phyloP scores from a whole-genome alignment of 352 stramenopile species.

The Phytophthora ohioensis region DNA sequence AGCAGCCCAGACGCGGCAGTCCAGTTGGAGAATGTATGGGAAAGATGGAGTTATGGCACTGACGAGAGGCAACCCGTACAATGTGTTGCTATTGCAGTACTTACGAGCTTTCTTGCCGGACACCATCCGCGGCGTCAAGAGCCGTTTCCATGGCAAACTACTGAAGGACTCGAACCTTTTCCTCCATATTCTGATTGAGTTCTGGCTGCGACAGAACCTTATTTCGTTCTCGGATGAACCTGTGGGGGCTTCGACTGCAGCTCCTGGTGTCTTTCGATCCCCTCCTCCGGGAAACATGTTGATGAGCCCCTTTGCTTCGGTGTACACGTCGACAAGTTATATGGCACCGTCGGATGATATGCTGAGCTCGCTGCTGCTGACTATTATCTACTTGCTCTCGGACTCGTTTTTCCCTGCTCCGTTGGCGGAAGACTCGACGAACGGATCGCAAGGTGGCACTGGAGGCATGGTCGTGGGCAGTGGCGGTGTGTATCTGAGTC shows the following conservation, averaged over 20 bases:
- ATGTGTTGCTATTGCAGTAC: slow-evolving; percentile 86
- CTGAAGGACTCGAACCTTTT: slow-evolving; percentile 85
- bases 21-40: slow-evolving; percentile 79
- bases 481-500: slow-evolving; percentile 73
- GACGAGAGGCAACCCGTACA: slow-evolving; percentile 83
- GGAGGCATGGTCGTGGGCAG: slow-evolving; percentile 40
- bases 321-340: slow-evolving; percentile 86
- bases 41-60: slow-evolving; percentile 71
- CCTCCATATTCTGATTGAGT: slow-evolving; percentile 87
- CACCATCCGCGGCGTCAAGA: slow-evolving; percentile 63
- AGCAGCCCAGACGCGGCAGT: slow-evolving; percentile 60
- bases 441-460: slow-evolving; percentile 27
- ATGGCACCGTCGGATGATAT: slow-evolving; percentile 88
- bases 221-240: slow-evolving; percentile 84
- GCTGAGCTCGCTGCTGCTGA: slow-evolving; percentile 81
- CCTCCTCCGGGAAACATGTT: slow-evolving; percentile 41
- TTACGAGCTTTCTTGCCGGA: slow-evolving; percentile 82
- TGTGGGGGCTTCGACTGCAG: slow-evolving; percentile 29
- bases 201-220: slow-evolving; percentile 90
- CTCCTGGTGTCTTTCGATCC: slow-evolving; percentile 25
- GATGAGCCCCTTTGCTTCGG: slow-evolving; percentile 72
- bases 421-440: slow-evolving; percentile 42
- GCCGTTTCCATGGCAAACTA: slow-evolving; percentile 81
- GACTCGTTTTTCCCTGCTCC: slow-evolving; percentile 81
- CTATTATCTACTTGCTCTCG: slow-evolving; percentile 83